A percentile compares a stretch with the other conserved stretches of the same genome.
phyloP scores from a whole-genome alignment of 129 eudicot species.

The Pseudognaphalium luteoalbum region DNA sequence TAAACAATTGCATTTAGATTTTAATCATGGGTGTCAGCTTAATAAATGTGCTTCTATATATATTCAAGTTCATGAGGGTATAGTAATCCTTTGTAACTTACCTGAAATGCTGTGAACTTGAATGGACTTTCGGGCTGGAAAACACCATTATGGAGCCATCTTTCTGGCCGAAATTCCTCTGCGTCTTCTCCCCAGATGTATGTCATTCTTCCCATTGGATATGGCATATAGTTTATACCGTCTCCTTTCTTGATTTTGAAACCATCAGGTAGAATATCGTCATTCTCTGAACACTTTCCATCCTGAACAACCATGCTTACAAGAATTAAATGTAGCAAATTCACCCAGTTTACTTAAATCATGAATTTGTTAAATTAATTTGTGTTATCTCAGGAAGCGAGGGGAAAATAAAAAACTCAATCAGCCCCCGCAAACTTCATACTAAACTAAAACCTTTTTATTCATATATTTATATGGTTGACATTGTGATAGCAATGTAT shows the following conservation, averaged over 20 bases:
- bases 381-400: not conserved
- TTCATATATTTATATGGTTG: too few relatives aligned
- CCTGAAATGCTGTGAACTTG: conserved; percentile 46
- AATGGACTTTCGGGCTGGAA: conserved; percentile 41
- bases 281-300: conserved; percentile 37
- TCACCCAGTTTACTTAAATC: not conserved
- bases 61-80: not conserved
- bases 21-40: not conserved
- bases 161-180: conserved; percentile 51
- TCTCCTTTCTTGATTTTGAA: conserved; percentile 49
- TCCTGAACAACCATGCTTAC: conserved; percentile 22
- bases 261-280: conserved; percentile 53
- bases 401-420: too few relatives aligned
- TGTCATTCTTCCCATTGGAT: conserved; percentile 67
- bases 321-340: not conserved
- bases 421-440: too few relatives aligned
- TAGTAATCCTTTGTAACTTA: not conserved
- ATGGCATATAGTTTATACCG: conserved; percentile 37
- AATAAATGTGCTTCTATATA: not conserved
- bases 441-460: too few relatives aligned
- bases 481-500: too few relatives aligned
- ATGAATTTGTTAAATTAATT: not conserved
- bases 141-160: conserved; percentile 53
- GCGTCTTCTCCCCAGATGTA: conserved; percentile 64
- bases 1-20: conserved; percentile 4